Percentiles rank a stretch among this genome's conserved stretches.
Conservation (phyloP, 2,329 filamentous ascomycete species). For the Sclerotinia glacialis region DNA sequence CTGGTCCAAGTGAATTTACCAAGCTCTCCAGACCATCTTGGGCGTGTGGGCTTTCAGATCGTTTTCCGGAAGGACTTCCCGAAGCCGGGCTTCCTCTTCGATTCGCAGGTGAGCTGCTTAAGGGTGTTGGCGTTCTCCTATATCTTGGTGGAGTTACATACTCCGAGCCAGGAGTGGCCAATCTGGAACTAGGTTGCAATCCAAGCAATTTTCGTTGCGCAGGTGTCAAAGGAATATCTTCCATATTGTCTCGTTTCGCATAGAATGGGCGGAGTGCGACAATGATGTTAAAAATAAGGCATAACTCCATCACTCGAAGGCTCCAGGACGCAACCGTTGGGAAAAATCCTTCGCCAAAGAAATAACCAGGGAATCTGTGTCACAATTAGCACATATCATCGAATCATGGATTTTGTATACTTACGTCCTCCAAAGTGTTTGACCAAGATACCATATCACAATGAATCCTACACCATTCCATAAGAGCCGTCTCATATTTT, state of each 20-base stretch:
- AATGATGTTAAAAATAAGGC: constrained; percentile 68
- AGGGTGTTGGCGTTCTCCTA: constrained; percentile 66
- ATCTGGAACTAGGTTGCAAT: constrained; percentile 62
- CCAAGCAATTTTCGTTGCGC: constrained; percentile 82
- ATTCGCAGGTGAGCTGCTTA: constrained; percentile 56
- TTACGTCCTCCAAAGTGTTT: constrained; percentile 36
- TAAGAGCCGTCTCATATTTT: constrained; percentile 67
- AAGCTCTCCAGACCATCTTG: constrained; percentile 14
- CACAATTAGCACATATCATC: constrained; percentile 21
- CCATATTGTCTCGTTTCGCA: constrained; percentile 69
- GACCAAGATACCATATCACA: constrained; percentile 47
- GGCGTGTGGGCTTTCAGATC: constrained; percentile 2
- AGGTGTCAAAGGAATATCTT: constrained; percentile 89
- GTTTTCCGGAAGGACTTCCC: constrained; percentile 28
- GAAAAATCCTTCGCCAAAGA: constrained; percentile 27
- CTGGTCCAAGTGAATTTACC: constrained; percentile 43
- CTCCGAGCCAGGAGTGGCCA: constrained; percentile 65
- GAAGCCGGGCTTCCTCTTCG: constrained; percentile 51
- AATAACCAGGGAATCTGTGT: constrained; percentile 36
- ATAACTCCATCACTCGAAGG: constrained; percentile 50
- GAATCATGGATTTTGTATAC: constrained; percentile 15
- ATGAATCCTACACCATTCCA: constrained; percentile 62
- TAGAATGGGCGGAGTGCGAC: constrained; percentile 70
- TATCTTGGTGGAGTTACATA: constrained; percentile 89
- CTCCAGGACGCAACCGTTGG: constrained; percentile 35